Evolutionary conservation across 2,329 filamentous ascomycete genomes (phyloP), one percentile per base, ranked within the genome.

Genomic region (Alternaria brassicae): DNA sequence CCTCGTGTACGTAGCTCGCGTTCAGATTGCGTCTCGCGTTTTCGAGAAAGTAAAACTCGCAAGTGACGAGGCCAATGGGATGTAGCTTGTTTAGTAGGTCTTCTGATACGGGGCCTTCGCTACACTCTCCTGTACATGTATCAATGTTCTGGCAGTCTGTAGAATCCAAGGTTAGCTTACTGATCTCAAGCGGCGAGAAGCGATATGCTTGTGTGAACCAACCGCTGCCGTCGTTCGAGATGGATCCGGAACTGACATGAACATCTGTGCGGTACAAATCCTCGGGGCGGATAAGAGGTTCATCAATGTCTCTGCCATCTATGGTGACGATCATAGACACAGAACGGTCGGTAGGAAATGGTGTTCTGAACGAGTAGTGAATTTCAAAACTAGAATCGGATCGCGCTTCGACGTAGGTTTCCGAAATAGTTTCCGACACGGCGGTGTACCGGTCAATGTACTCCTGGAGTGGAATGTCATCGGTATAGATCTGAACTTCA

Each of bases 391-490:
- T 21, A 6, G 60, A 53, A 2, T 65, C 68, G 2, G 73, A 66
- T 8, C 45, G 53, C 0, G 69, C 68, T 47, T 72, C 68, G 4
- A 78, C 60, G 47, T 76, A 77, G 40, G 68, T 73, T 8, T 65
- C 67, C 6, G 66, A 51, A 1, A 52, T 62, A 15, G 4, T 54
- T 42, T 6, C 56, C 32, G 17, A 25, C 9, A 50, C 48, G 48
- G 34, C 15, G 10, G 61, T 39, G 3, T 71, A 61, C 13, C 63
- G 41, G 12, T 72, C 63, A 8, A 55, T 56, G 47, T 72, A 70
- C 50, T 77, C 72, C 32, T 60, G 34, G 2, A 72, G 53, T 2
- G 62, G 56, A 4, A 56, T 34, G 4, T 62, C 69, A 25, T 70
- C 47, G n/a, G 68, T 63, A 10, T 62, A 17, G 53, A 76, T 61